These are phyloP conservation scores for Backusella luteola DNA, from an alignment of 192 early-diverging fungal species.

Conservation along the genomic window DNA sequence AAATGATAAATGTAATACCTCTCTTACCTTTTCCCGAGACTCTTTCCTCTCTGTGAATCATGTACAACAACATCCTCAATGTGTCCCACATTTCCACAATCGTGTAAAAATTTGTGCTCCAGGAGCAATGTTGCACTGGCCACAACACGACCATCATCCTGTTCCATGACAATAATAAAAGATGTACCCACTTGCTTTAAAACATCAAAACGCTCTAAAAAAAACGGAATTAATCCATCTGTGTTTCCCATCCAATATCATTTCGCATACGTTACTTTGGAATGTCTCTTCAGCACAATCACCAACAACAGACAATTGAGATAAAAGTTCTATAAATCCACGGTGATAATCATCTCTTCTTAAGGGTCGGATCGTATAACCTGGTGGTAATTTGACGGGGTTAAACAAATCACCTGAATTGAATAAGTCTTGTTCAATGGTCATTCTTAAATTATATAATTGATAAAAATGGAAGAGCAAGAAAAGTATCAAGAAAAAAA, in stretches of 20 bases:
- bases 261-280: conserved; percentile 40
- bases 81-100: conserved; percentile 83
- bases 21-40: conserved; percentile 53
- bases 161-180: conserved; percentile 87
- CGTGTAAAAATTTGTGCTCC: conserved; percentile 89
- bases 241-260: too few species aligned
- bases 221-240: not conserved
- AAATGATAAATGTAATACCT: not conserved
- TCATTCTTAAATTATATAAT: not conserved
- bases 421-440: not conserved
- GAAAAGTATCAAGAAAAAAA: not conserved
- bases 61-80: conserved; percentile 90
- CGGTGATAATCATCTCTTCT: conserved; percentile 78
- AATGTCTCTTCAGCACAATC: conserved; percentile 69
- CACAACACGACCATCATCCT: conserved; percentile 59
- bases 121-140: conserved; percentile 85
- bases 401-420: not conserved
- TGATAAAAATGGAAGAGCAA: not conserved
- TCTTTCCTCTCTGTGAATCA: conserved; percentile 69
- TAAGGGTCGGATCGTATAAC: conserved; percentile 77
- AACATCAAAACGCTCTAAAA: conserved; percentile 67
- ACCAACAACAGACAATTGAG: conserved; percentile 80
- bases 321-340: conserved; percentile 61
- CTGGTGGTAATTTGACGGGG: conserved; percentile 25
- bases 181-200: conserved; percentile 68